These are phyloP conservation scores for Carallia brachiata DNA, from an alignment of 345 rosid genomes.

Conservation along the genomic window DNA sequence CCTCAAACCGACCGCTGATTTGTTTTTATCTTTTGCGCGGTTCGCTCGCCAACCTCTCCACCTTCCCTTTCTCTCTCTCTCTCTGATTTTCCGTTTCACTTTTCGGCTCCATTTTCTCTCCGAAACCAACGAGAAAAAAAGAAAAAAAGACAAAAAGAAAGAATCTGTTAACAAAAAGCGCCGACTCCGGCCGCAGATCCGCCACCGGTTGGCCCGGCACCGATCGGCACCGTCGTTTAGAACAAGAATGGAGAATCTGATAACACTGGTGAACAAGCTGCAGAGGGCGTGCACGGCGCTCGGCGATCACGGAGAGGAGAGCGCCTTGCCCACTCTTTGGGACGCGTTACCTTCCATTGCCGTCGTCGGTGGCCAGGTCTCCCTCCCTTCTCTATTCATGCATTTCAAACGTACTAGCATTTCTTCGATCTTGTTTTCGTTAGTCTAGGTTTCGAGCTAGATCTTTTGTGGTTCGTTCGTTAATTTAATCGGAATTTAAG, in stretches of 20 bases:
- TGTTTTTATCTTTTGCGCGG: constrained; percentile 9
- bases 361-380: constrained; percentile 95
- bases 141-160: background rate
- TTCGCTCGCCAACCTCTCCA: constrained; percentile 8
- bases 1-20: background rate
- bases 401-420: too few relatives aligned
- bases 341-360: constrained; percentile 93
- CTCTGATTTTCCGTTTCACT: background rate
- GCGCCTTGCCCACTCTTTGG: constrained; percentile 94
- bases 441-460: background rate
- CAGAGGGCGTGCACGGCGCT: constrained; percentile 95
- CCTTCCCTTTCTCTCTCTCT: too few relatives aligned
- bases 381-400: too few relatives aligned
- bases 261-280: constrained; percentile 77
- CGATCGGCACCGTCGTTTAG: background rate
- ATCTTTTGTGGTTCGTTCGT: too few relatives aligned
- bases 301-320: constrained; percentile 96
- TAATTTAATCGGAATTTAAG: too few relatives aligned
- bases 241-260: constrained; percentile 69
- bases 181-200: constrained; percentile 1
- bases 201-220: background rate
- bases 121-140: background rate
- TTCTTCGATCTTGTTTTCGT: background rate
- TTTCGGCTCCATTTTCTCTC: background rate
- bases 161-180: background rate